These are phyloP conservation scores for Colletotrichum musae DNA, from an alignment of 2,329 filamentous ascomycete species.

Conservation along the genomic window DNA sequence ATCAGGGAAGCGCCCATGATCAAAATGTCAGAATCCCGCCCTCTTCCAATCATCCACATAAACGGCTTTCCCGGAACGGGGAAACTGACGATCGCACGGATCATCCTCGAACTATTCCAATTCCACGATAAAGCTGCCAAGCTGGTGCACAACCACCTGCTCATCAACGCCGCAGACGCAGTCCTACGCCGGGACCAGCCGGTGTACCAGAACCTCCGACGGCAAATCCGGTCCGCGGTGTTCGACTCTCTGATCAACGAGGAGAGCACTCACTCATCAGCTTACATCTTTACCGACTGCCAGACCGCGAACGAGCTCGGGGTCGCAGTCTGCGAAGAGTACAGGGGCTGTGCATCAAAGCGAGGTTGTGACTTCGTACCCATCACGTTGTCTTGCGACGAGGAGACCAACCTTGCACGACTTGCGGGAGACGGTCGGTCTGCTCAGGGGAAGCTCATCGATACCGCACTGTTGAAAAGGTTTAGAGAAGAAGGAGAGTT, in stretches of 20 bases:
- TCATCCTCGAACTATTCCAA: constrained; percentile 28
- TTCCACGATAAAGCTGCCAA: constrained; percentile 44
- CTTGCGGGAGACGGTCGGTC: background rate
- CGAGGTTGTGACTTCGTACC: background rate
- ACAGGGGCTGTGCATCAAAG: background rate
- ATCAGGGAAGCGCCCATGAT: background rate
- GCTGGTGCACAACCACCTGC: constrained; percentile 48
- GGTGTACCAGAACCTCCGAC: background rate
- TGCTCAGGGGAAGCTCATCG: background rate
- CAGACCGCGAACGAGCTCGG: background rate
- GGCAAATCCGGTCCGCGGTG: background rate
- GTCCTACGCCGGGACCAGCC: background rate
- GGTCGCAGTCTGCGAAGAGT: background rate
- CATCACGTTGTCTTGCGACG: background rate
- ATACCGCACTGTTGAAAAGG: background rate
- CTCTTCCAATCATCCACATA: constrained; percentile 45
- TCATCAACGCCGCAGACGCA: constrained; percentile 44
- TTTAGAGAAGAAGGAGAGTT: background rate
- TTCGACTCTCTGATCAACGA: constrained; percentile 1
- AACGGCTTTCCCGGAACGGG: constrained; percentile 51
- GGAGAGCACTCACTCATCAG: background rate
- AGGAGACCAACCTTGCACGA: background rate
- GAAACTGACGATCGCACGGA: constrained; percentile 47
- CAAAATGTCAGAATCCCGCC: background rate
- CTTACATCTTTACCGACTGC: background rate